phyloP scores from a whole-genome alignment of 2,329 filamentous ascomycete genomes.

The Diplodia sapinea region DNA sequence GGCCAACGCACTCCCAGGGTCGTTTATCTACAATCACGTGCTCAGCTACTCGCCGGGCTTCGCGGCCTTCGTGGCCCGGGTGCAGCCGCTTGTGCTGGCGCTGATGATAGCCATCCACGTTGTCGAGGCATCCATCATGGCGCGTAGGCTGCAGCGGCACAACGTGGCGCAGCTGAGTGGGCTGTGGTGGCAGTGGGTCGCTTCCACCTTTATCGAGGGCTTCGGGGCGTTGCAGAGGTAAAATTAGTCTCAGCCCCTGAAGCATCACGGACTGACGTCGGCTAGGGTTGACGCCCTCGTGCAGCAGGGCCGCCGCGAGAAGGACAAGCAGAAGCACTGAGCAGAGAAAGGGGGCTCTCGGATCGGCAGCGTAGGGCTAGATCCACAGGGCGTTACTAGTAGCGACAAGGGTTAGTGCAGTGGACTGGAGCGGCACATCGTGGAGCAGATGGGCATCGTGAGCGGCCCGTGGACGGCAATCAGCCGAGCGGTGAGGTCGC shows the following conservation, averaged over 20 bases:
- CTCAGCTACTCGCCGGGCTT: slow-evolving; percentile 61
- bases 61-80: slow-evolving; percentile 61
- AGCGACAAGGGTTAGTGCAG: slow-evolving; percentile 22
- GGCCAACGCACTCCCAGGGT: slow-evolving; percentile 45
- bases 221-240: slow-evolving; percentile 54
- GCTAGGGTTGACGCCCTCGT: slow-evolving; percentile 29
- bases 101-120: slow-evolving; percentile 69
- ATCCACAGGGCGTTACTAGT: slow-evolving; percentile 29
- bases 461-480: slow-evolving; percentile 27
- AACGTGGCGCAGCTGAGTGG: slow-evolving; percentile 56
- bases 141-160: slow-evolving; percentile 56
- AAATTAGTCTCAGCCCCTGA: slow-evolving; percentile 29
- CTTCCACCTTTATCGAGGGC: slow-evolving; percentile 60
- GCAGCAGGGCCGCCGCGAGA: slow-evolving; percentile 39
- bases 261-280: slow-evolving; percentile 15
- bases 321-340: slow-evolving; percentile 49
- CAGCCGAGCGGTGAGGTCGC: slow-evolving; percentile 26
- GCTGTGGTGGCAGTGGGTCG: slow-evolving; percentile 62
- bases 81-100: slow-evolving; percentile 64
- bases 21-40: slow-evolving; percentile 48
- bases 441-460: slow-evolving; percentile 26
- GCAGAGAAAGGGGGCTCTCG: not conserved
- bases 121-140: slow-evolving; percentile 63
- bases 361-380: slow-evolving; percentile 29
- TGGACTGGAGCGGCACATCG: slow-evolving; percentile 27